Base-by-base conservation (phyloP, 164 flowering plant species). In the Magnolia changhungtana region DNA sequence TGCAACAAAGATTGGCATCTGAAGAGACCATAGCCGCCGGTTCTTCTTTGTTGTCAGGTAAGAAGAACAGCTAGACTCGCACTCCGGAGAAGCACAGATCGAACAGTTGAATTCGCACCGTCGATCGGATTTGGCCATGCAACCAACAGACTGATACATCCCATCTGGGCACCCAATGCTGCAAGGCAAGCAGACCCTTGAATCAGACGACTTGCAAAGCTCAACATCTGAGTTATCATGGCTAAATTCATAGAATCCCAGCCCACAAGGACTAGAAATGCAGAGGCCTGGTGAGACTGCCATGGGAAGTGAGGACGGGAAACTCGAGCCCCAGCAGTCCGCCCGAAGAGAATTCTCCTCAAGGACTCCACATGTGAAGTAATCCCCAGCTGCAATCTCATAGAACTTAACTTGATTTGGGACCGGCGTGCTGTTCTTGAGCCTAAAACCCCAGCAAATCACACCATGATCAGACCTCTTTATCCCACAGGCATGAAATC, bases 401-500 rank as follows among this genome's bases (percentile, higher is more conserved):
- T 87, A 92, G 37, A 90, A 87, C 79, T 83, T 85, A 7, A 86
- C 81, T 45, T 87, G 85, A 49, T 18, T 74, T 8, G 99, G 99
- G 74, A 90, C 78, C 6, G 89, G 88, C 0, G 94, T 90, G 74
- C 96, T 89, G 71, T 81, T 84, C 3, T 82, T 82, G 7, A 92
- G 82, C 64, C 70, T 76, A 68, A 82, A 89, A 49, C 98, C 99
- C 99, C 99, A 96, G 78, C 99, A 96, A 75, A 86, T 79, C 8
- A 91, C 98, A 0, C 84, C 83, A 50, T 80, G 87, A 77, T 91
- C 91, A 23, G 71, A 77, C 74, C 90, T 86, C 76, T 81, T 89
- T 72, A 94, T 88, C 51, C 99, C 99, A 80, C 98, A 96, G 49
- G 99, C 92, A 79, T 94, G 96, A 69, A 96, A 96, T 76, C 83